Evolutionary conservation across 352 stramenopile genomes (phyloP).

Genomic region (Pythium apleroticum): DNA sequence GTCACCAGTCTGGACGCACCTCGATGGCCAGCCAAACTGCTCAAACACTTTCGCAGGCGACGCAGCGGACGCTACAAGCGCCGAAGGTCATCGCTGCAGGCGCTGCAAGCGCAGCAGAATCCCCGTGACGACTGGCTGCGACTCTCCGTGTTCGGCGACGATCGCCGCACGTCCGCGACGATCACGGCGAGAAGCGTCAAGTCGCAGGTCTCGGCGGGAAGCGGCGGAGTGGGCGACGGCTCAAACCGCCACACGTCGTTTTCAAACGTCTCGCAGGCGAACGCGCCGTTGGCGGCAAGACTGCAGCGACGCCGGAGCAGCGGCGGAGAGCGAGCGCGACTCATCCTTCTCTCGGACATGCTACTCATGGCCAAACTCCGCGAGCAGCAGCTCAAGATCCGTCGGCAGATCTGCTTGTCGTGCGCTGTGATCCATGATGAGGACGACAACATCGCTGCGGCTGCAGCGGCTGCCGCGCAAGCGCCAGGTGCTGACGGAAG

Average conservation of each 20-base stretch:
- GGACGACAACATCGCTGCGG: constrained; percentile 3
- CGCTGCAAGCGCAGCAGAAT: not conserved
- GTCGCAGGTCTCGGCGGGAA: not conserved
- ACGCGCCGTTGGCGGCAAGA: constrained; percentile 3
- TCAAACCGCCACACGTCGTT: constrained; percentile 24
- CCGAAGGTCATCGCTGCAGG: constrained; percentile 7
- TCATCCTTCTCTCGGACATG: constrained; percentile 68
- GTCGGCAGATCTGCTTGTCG: constrained; percentile 59
- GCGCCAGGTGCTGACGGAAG: not conserved
- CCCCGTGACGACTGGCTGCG: constrained; percentile 19
- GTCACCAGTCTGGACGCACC: constrained; percentile 37
- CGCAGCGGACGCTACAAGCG: constrained; percentile 7
- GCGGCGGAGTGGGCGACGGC: not conserved
- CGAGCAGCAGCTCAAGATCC: constrained; percentile 50
- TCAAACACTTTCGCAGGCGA: constrained; percentile 15
- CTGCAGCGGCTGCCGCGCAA: not conserved
- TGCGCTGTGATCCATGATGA: constrained; percentile 44
- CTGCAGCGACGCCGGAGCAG: constrained; percentile 27
- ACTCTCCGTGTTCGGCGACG: constrained; percentile 19
- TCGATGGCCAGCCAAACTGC: constrained; percentile 30
- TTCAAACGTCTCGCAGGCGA: constrained; percentile 17
- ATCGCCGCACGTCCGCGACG: constrained; percentile 25
- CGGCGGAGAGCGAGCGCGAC: constrained; percentile 36
- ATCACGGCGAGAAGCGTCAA: constrained; percentile 7
- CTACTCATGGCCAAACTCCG: constrained; percentile 59